Conservation (phyloP, 2,329 filamentous ascomycete genomes). For the Conoideocrella luteorostrata region DNA sequence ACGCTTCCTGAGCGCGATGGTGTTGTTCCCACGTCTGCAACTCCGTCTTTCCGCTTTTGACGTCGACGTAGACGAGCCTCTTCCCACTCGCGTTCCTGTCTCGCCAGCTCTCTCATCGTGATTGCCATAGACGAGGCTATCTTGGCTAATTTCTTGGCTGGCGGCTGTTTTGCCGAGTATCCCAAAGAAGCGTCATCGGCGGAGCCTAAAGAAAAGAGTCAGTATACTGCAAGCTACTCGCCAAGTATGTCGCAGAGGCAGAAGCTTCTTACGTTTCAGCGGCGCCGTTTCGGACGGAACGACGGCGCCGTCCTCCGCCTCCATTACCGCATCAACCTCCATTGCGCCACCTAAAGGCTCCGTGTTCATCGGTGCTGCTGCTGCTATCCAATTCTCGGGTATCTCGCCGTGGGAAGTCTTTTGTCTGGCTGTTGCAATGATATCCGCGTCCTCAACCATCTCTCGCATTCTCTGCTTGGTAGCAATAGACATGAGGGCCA, state of each 20-base stretch:
- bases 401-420: conserved; percentile 73
- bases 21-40: conserved; percentile 41
- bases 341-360: conserved; percentile 23
- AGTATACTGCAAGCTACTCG: too few species aligned
- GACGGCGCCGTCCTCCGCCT: conserved; percentile 38
- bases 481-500: conserved; percentile 76
- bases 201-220: conserved; percentile 25
- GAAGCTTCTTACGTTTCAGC: conserved; percentile 51
- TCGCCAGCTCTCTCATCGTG: conserved; percentile 55
- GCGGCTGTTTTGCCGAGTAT: conserved; percentile 35
- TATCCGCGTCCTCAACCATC: conserved; percentile 70
- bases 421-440: conserved; percentile 64
- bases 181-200: conserved; percentile 26
- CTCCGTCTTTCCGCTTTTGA: conserved; percentile 54
- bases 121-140: conserved; percentile 45
- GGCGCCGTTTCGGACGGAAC: conserved; percentile 41
- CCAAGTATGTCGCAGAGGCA: background rate
- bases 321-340: conserved; percentile 13
- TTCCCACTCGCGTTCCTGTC: conserved; percentile 64
- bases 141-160: conserved; percentile 38
- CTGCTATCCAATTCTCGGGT: conserved; percentile 67
- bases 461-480: conserved; percentile 72
- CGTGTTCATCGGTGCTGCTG: conserved; percentile 51
- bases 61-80: conserved; percentile 64
- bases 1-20: conserved; percentile 49